Evolutionary conservation across 176 grass and related monocot species (phyloP), one percentile per base, ranked within the genome.

Genomic region (Zoysia pacifica): DNA sequence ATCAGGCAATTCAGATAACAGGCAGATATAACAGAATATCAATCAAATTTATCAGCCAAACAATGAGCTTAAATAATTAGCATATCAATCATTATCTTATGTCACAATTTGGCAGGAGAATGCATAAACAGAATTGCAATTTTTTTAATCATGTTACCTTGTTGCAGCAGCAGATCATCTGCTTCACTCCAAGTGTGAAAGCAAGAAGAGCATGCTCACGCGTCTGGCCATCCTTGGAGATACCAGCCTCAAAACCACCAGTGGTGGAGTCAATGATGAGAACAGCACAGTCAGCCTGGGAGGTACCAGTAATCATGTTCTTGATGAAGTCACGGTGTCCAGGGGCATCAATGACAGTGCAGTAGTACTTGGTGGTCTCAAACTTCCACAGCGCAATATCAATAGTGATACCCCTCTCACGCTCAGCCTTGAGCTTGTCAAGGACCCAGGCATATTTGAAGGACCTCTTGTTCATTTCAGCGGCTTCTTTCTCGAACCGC

Each of bases 201-300:
- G 52, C 52, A 5, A 55, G 52, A 16, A 55, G 52, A 55, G 52
- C 52, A 55, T 55, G 52, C 52, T 55, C 52, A 55, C 52, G 52
- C 15, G 52, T 55, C 52, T 55, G 52, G 52, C 52, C 52, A 4
- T 89, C 89, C 77, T 91, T 94, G 46, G 91, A 63, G 73, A 87
- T 37, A 79, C 89, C 89, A 36, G 91, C 91, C 55, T 94, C 89
- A 65, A 94, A 86, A 65, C 92, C 86, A 9, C 89, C 92, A 1
- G 89, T 55, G 52, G 52, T 55, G 15, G 52, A 55, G 52, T 55
- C 52, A 18, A 55, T 55, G 52, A 55, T 55, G 5, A 55, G 52
- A 5, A 55, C 52, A 55, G 52, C 52, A 55, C 52, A 55, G 52
- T 55, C 52, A 55, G 52, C 52, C 14, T 55, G 52, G 52, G 52